Percentiles rank a stretch among this genome's conserved stretches.
Evolutionary conservation across 257 asterid species (phyloP).

Genomic region (Echites panduratus): DNA sequence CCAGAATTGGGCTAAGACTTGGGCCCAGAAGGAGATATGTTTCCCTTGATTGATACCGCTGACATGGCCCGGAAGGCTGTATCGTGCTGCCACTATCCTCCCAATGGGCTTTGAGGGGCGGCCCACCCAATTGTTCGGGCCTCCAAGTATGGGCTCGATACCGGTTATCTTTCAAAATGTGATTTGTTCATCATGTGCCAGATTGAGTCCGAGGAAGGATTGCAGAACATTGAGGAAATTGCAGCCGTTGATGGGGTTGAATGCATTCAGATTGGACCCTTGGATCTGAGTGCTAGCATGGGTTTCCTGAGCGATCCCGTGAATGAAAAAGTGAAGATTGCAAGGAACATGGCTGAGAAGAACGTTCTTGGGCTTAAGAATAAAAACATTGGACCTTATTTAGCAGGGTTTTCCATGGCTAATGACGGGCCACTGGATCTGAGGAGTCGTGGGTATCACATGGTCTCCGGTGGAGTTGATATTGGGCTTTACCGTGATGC

Average conservation of each 20-base stretch:
- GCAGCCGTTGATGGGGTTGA: constrained; percentile 17
- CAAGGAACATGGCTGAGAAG: constrained; percentile 15
- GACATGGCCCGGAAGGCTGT: constrained; percentile 4
- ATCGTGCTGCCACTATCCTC: constrained; percentile 10
- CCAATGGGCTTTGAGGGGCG: constrained; percentile 12
- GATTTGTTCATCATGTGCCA: constrained; percentile 22
- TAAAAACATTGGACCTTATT: constrained; percentile 7
- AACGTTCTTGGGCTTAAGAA: constrained; percentile 3
- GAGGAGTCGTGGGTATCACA: constrained; percentile 11
- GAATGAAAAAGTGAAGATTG: constrained; percentile 10
- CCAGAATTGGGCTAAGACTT: constrained; percentile 18
- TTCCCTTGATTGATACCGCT: constrained; percentile 14
- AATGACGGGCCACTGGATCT: constrained; percentile 17
- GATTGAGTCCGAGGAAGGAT: constrained; percentile 17
- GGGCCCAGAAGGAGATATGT: constrained; percentile 19
- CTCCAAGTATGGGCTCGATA: constrained; percentile 13
- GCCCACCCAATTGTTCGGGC: constrained; percentile 19
- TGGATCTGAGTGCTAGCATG: constrained; percentile 20
- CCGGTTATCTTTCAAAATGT: constrained; percentile 6
- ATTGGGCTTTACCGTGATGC: constrained; percentile 18
- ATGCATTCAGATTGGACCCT: constrained; percentile 21
- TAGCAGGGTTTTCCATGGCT: constrained; percentile 20
- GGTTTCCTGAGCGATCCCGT: constrained; percentile 12
- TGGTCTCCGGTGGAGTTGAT: constrained; percentile 18
- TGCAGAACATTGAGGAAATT: constrained; percentile 5